Percentiles rank a stretch among this genome's conserved stretches.
Conservation (phyloP, 352 stramenopile species). For the Globisporangium carolinianum region DNA sequence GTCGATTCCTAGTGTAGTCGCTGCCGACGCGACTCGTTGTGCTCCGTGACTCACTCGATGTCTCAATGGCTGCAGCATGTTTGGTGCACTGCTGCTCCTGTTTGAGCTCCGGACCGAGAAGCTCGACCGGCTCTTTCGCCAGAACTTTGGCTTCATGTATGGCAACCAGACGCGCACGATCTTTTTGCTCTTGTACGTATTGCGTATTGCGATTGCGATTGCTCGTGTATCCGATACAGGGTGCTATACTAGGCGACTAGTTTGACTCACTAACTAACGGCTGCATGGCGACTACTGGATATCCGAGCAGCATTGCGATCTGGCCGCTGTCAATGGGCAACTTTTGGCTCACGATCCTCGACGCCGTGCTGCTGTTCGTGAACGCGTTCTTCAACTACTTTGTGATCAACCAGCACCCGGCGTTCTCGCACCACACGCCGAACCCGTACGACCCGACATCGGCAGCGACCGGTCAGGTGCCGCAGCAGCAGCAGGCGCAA, state of each 20-base stretch:
- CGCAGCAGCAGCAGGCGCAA: slow-evolving; percentile 8
- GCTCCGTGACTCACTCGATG: neutral
- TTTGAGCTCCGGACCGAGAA: slow-evolving; percentile 85
- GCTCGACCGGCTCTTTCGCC: slow-evolving; percentile 67
- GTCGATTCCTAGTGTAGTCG: no score
- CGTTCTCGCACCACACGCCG: slow-evolving; percentile 36
- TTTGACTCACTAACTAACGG: neutral
- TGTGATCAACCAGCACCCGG: slow-evolving; percentile 77
- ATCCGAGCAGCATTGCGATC: slow-evolving; percentile 56
- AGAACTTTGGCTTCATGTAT: slow-evolving; percentile 90
- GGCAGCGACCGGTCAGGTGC: neutral
- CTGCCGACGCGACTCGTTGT: neutral
- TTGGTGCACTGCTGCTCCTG: slow-evolving; percentile 64
- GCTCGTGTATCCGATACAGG: neutral
- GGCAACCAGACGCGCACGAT: slow-evolving; percentile 84
- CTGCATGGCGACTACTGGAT: neutral
- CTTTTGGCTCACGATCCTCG: slow-evolving; percentile 85
- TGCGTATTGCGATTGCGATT: neutral
- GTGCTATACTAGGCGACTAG: neutral
- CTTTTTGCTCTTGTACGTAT: slow-evolving; percentile 81
- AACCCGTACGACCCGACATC: slow-evolving; percentile 2
- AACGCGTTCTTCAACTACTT: slow-evolving; percentile 91
- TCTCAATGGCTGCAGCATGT: slow-evolving; percentile 41
- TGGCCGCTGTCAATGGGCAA: slow-evolving; percentile 87
- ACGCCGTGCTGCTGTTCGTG: slow-evolving; percentile 82